Percentiles rank a stretch among this genome's conserved stretches.
Conservation (phyloP, 108 stramenopile species). For the Aurantiochytrium sp. region DNA sequence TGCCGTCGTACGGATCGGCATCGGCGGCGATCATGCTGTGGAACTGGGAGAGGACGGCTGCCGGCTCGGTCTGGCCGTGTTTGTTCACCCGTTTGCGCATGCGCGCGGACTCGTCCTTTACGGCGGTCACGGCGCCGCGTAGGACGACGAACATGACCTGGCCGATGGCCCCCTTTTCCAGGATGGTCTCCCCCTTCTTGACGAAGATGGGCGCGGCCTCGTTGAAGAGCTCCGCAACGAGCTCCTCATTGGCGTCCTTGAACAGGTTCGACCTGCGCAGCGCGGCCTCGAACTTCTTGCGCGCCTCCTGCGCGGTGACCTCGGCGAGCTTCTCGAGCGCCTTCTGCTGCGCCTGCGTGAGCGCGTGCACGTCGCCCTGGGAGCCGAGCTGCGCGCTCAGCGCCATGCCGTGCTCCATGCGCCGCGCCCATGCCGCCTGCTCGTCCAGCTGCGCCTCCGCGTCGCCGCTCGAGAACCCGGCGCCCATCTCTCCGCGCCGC, state of each 20-base stretch:
- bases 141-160: conserved; percentile 19
- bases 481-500: too few relatives aligned
- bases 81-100: background rate
- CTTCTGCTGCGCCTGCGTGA: background rate
- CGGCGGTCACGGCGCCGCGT: background rate
- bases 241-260: background rate
- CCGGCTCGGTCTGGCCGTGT: background rate
- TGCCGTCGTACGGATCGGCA: too few relatives aligned
- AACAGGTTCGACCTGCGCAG: background rate
- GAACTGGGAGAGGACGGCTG: too few relatives aligned
- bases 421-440: background rate
- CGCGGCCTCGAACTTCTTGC: background rate
- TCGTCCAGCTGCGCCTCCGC: background rate
- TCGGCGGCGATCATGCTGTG: too few relatives aligned
- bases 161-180: background rate
- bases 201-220: background rate
- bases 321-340: background rate
- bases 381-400: background rate
- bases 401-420: background rate
- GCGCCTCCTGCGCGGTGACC: background rate
- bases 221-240: background rate
- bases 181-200: background rate
- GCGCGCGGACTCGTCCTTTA: background rate
- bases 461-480: background rate
- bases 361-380: background rate